Percentiles rank a stretch among this genome's conserved stretches.
Evolutionary conservation across 2,329 filamentous ascomycete species (phyloP).

Genomic region (Magnaporthales sp.): DNA sequence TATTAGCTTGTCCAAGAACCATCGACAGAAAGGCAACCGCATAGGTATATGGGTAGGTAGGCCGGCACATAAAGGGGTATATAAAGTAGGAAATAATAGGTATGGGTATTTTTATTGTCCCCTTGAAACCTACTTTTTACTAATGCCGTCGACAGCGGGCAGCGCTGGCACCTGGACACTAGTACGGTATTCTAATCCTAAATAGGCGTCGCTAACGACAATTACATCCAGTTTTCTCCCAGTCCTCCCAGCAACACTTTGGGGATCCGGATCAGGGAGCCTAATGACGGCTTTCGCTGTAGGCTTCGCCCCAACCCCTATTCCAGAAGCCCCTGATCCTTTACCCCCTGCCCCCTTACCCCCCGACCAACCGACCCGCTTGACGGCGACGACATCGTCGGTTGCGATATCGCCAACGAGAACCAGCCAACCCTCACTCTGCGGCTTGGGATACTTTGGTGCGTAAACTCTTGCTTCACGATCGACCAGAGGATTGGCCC

Average conservation of each 20-base stretch:
- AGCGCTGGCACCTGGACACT: slow-evolving; percentile 41
- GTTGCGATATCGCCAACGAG: slow-evolving; percentile 57
- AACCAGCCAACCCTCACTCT: slow-evolving; percentile 90
- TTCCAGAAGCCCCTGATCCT: slow-evolving; percentile 8
- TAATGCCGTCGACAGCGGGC: slow-evolving; percentile 32
- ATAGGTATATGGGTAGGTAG: no score
- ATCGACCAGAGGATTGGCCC: slow-evolving; percentile 57
- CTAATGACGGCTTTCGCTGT: slow-evolving; percentile 50
- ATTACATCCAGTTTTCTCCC: slow-evolving; percentile 57
- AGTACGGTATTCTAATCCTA: slow-evolving; percentile 56
- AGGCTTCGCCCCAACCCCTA: slow-evolving; percentile 34
- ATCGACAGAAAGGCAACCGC: no score
- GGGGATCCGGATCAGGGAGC: slow-evolving; percentile 39
- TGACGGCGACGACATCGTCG: slow-evolving; percentile 78
- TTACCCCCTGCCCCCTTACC: slow-evolving; percentile 12
- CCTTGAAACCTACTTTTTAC: neutral
- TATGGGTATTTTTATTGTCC: no score
- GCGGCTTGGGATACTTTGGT: slow-evolving; percentile 85
- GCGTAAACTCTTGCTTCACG: slow-evolving; percentile 72
- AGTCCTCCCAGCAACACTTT: slow-evolving; percentile 6
- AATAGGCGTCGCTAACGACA: slow-evolving; percentile 81
- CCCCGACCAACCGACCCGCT: slow-evolving; percentile 66
- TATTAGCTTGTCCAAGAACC: no score
- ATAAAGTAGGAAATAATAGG: no score
- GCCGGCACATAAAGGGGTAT: no score